Conservation (phyloP, 768 basidiomycete species). For the Boletus huronensis region DNA sequence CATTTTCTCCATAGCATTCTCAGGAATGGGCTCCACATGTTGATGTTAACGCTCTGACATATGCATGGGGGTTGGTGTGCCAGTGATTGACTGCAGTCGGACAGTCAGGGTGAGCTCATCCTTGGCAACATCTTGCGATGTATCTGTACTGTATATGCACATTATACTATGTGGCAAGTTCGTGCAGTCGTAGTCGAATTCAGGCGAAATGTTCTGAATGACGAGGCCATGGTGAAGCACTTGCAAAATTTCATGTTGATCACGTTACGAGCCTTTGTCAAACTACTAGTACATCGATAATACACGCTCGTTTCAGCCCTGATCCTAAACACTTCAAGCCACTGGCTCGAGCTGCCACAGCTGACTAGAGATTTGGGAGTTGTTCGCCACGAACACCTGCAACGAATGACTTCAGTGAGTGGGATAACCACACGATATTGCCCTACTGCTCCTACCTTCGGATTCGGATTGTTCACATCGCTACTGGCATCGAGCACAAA, state of each 20-base stretch:
- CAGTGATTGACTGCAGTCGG: too few species aligned
- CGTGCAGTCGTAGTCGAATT: neutral
- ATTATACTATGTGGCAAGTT: too few species aligned
- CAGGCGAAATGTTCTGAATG: neutral
- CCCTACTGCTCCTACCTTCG: neutral
- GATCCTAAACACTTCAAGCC: neutral
- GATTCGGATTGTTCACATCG: neutral
- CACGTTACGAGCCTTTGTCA: neutral
- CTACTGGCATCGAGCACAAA: slow-evolving; percentile 2
- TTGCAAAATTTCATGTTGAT: neutral
- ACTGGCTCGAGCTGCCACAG: slow-evolving; percentile 1
- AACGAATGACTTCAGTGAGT: neutral
- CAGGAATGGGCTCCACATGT: too few species aligned
- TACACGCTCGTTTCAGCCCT: neutral
- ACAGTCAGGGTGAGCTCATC: too few species aligned
- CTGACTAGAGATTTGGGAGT: slow-evolving; percentile 3
- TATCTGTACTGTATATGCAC: too few species aligned
- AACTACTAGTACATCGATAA: neutral
- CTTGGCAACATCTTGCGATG: too few species aligned
- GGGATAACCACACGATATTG: too few species aligned
- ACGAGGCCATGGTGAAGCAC: neutral
- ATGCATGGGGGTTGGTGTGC: too few species aligned
- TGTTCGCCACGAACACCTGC: neutral
- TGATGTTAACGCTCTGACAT: too few species aligned
- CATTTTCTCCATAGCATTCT: too few species aligned